Evolutionary conservation across 1,284 basidiomycete species (phyloP).

Genomic region (Trichosporon faecale): DNA sequence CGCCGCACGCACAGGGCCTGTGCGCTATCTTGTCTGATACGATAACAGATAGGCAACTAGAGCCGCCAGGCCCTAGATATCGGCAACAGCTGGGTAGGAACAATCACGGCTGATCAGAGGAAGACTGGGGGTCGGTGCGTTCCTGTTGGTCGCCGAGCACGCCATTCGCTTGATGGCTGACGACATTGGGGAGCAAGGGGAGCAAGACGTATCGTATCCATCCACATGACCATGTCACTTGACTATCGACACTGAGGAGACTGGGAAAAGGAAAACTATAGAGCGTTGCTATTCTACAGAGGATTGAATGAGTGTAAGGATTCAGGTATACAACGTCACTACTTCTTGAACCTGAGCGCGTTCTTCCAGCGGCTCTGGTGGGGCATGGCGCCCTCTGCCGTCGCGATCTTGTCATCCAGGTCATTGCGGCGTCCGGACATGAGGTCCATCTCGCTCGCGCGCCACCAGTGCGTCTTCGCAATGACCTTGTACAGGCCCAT

Average conservation of each 20-base stretch:
- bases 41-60: background rate
- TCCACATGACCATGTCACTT: background rate
- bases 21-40: background rate
- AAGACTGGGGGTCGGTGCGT: too few species aligned
- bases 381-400: background rate
- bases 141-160: background rate
- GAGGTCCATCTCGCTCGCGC: conserved; percentile 26
- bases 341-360: background rate
- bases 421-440: conserved; percentile 23
- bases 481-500: conserved; percentile 26
- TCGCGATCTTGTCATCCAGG: conserved; percentile 14
- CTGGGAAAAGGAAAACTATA: background rate
- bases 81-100: background rate
- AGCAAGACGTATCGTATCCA: background rate
- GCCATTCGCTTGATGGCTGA: background rate
- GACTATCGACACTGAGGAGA: background rate
- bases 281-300: background rate
- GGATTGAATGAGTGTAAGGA: background rate
- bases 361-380: background rate
- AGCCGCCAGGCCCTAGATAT: background rate
- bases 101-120: background rate
- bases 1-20: background rate
- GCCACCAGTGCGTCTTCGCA: conserved; percentile 24
- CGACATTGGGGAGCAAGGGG: too few species aligned
- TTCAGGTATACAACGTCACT: background rate